Evolutionary conservation across 169 alveolate genomes (phyloP).

Genomic region (Babesia bigemina): DNA sequence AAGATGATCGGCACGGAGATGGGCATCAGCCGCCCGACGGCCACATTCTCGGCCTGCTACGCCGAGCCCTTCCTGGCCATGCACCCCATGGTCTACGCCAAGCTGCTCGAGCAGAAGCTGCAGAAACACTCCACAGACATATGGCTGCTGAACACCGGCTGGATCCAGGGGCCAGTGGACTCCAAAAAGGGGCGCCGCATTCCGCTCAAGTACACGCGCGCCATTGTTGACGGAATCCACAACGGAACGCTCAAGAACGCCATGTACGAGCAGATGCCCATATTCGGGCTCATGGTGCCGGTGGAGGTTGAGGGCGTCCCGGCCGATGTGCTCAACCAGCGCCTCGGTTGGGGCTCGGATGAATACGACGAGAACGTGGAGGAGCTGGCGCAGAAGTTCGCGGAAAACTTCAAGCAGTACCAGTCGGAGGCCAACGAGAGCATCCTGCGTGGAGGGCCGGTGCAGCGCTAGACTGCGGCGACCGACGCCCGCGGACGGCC

Average conservation of each 20-base stretch:
- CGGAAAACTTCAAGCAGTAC: conserved; percentile 82
- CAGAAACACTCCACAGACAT: conserved; percentile 49
- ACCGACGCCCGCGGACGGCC: no score
- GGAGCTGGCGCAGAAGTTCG: conserved; percentile 81
- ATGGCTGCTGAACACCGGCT: conserved; percentile 95
- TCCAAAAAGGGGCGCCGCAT: conserved; percentile 87
- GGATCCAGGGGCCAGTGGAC: conserved; percentile 93
- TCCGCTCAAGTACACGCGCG: conserved; percentile 87
- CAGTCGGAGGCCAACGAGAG: conserved; percentile 47
- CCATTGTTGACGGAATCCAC: conserved; percentile 90
- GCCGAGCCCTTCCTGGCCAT: conserved; percentile 95
- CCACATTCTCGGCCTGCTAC: conserved; percentile 96
- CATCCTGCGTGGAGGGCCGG: conserved; percentile 51
- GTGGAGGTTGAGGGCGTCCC: conserved; percentile 83
- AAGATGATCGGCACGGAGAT: conserved; percentile 94
- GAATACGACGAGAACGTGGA: conserved; percentile 74
- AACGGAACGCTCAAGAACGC: conserved; percentile 67
- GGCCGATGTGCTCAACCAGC: conserved; percentile 80
- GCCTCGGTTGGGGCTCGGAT: conserved; percentile 86
- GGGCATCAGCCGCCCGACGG: conserved; percentile 90
- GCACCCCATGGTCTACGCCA: conserved; percentile 93
- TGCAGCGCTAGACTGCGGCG: background rate
- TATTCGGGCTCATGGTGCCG: conserved; percentile 87
- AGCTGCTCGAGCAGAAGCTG: conserved; percentile 71
- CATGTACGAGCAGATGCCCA: conserved; percentile 75